Base-by-base conservation (phyloP, 75 land plant genomes). In the Isoetes taiwanensis region DNA sequence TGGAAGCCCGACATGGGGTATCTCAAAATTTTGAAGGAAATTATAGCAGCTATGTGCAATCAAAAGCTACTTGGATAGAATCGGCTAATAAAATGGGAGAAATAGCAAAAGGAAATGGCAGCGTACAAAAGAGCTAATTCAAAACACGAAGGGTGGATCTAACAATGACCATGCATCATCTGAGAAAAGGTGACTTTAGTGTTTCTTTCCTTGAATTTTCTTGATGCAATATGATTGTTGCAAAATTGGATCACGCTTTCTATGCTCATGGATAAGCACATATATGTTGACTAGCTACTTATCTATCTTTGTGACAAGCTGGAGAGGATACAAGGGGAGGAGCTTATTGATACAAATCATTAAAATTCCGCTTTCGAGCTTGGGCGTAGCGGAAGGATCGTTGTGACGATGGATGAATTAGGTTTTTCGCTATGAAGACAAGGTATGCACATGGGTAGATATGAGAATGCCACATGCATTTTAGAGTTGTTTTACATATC, bases 81-180 rank as follows among this genome's bases (percentile, higher is more conserved):
- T 61, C 97, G 86, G 34, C 66, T 64, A 59, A 76, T 80, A 64
- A 83, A 86, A 38, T 90, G 97, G 94, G 91, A 83, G 41, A 90
- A 90, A 67, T 94, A 90, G 37, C 97, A 90, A 73, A 90, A 86
- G 72, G 94, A 90, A 78, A 86, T 86, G 64, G 84, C 79, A n/a
- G 2, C 72, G 69, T 23, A 75, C 87, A 46, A 88, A 71, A 63
- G 96, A 86, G 28, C 58, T 86, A 20, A 83, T 90, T 25, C 76
- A 63, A 53, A 67, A 90, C 54, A 61, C 85, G 29, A 72, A 90
- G 57, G 90, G 76, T 41, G 91, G 97, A n/a, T 84, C 86, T 41
- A 78, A 80, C 68, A 74, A 86, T 59, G 97, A 94, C 10, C 87
- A 90, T 37, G 97, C 94, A 32, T 72, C 97, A 1, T 71, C 87